Evolutionary conservation across 2,329 filamentous ascomycete genomes (phyloP).

Genomic region (Cryphonectria radicalis): DNA sequence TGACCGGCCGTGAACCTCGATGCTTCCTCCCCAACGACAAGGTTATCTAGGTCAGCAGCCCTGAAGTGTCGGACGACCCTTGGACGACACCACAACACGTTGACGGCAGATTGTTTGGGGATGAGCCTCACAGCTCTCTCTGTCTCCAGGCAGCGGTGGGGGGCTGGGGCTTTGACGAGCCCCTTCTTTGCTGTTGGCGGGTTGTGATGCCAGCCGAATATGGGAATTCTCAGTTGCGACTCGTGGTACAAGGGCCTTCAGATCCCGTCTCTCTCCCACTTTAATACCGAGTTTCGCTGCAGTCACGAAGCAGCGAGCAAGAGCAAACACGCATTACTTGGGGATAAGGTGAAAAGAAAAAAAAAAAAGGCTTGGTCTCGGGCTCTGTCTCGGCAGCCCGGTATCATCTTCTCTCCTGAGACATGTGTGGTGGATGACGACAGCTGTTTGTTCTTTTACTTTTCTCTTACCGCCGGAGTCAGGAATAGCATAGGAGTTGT

Average conservation of each 20-base stretch:
- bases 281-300: conserved; percentile 5
- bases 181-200: background rate
- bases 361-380: background rate
- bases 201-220: background rate
- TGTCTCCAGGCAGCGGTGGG: background rate
- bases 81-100: background rate
- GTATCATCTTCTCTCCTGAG: conserved; percentile 12
- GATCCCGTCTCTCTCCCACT: background rate
- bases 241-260: background rate
- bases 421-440: conserved; percentile 14
- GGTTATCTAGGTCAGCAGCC: background rate
- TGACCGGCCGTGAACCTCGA: conserved; percentile 1
- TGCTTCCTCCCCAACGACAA: background rate
- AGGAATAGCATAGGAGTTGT: conserved; percentile 30
- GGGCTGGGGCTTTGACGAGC: background rate
- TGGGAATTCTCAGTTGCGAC: background rate
- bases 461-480: conserved; percentile 28
- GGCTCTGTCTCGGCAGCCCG: conserved; percentile 10
- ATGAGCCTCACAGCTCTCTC: background rate
- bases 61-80: background rate
- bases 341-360: background rate
- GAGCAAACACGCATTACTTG: conserved; percentile 11
- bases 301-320: background rate
- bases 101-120: background rate
- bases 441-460: conserved; percentile 8